Base-by-base conservation (phyloP, 2,329 filamentous ascomycete species). In the Penicillium sp. region DNA sequence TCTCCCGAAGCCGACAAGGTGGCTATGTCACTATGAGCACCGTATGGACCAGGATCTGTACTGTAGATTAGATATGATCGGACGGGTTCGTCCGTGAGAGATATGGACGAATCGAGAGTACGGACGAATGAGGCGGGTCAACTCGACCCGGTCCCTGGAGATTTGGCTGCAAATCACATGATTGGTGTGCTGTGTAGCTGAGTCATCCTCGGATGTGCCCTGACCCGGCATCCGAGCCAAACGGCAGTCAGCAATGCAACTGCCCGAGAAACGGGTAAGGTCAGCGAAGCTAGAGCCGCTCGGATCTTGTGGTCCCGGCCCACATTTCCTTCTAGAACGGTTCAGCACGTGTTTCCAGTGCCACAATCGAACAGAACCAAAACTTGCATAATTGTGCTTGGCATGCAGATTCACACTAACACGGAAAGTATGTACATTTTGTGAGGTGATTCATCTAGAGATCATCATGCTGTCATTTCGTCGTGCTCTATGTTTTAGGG, bases 191-290 rank as follows among this genome's bases (percentile, higher is more conserved):
- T 1, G 42, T n/a, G 17, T 4, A 7, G 35, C 25, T 58, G 51
- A 55, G 57, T 55, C 52, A 55, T 37, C 39, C 15, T 5, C 51
- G 57, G 57, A 55, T 55, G 14, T 22, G 4, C 51, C 12, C 28
- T 15, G 28, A 35, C 22, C 43, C 20, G 20, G 28, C 25, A 55
- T 59, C 57, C 57, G 56, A 54, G 31, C 48, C 17, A 38, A 48
- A 20, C 15, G 38, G 48, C 48, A 50, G 48, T n/a, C n/a, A 50
- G n/a, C 17, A 37, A 25, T 5, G 15, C 11, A 22, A 25, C 12
- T 31, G 50, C 20, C 37, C 35, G 38, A 41, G 22, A 12, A 12
- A 37, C 3, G 22, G 22, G 4, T 31, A 12, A 43, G 1, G 22
- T 42, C 38, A 41, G 52, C 53, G 8, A n/a, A 34, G 41, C n/a